phyloP scores from a whole-genome alignment of 2,329 filamentous ascomycete species.

The Colletotrichum orchidophilum region DNA sequence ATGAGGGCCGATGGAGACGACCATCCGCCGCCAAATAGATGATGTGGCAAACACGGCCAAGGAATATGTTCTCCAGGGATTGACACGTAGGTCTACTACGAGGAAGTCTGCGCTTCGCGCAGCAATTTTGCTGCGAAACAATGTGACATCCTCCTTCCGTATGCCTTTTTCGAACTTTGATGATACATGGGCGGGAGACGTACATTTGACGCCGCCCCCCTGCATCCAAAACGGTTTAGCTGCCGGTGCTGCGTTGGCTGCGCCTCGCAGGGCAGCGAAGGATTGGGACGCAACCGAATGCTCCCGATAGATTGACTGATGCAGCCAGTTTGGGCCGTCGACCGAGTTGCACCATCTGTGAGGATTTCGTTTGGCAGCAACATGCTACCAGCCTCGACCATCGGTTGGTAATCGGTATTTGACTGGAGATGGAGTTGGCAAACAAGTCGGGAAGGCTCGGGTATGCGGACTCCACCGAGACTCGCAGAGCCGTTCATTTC shows the following conservation, averaged over 20 bases:
- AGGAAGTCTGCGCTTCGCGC: not conserved
- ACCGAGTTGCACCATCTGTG: not conserved
- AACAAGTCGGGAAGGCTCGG: constrained; percentile 22
- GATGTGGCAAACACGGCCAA: constrained; percentile 30
- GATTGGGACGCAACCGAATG: constrained; percentile 1
- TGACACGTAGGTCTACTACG: constrained; percentile 15
- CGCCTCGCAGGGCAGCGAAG: constrained; percentile 25
- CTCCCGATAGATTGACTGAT: not conserved
- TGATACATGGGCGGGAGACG: constrained; percentile 24
- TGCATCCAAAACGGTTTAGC: constrained; percentile 10
- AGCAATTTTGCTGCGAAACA: constrained; percentile 4
- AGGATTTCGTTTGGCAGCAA: not conserved
- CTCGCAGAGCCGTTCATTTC: constrained; percentile 20
- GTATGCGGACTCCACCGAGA: constrained; percentile 26
- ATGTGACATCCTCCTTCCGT: constrained; percentile 17
- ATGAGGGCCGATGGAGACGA: not conserved
- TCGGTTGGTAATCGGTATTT: not conserved
- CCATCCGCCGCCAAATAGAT: not conserved
- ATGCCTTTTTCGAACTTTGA: constrained; percentile 4
- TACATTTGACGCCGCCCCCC: constrained; percentile 18
- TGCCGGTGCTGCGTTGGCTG: constrained; percentile 29
- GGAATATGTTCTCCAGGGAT: not conserved
- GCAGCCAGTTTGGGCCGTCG: not conserved
- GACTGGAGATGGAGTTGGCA: constrained; percentile 6
- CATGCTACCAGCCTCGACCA: constrained; percentile 1